Base-by-base conservation (phyloP, 108 stramenopile genomes). In the Licmophora abbreviata region DNA sequence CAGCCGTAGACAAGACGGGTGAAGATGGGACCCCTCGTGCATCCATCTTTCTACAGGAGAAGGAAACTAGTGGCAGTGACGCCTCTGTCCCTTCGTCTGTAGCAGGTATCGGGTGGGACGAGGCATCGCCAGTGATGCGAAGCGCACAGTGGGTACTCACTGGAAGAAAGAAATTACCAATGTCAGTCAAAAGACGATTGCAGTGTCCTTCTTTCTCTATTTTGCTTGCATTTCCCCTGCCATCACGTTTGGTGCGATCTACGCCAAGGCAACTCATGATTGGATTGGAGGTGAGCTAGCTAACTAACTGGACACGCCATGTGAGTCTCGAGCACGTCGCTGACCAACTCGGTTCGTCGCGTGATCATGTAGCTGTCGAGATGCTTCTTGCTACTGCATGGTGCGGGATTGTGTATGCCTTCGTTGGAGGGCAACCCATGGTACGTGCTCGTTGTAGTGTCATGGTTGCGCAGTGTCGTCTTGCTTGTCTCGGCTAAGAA, bases 221-320 rank as follows among this genome's bases (percentile, higher is more conserved):
- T 78, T 89, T 45, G 72, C 91, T 38, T 77, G 71, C 48, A 69
- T 93, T 24, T 58, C 83, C 26, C 91, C 91, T 9, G 78, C 87
- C 5, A 48, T 93, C 12, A 75, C 77, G 0, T 83, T 83, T 55
- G 54, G 73, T 14, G 73, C 73, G 12, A 37, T 61, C n/a, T 74
- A 74, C 30, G 61, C 55, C 5, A 61, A 68, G 51, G 61, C 66
- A 11, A 88, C 89, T 0, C 52, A 48, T 32, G 79, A 81, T 35
- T 44, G 43, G 3, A 76, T 92, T 22, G 87, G 87, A 7, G 64
- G 38, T 40, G 5, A 40, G 38, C 20, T 5, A 2, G 20, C 38
- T 20, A 40, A 4, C 15, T 5, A n/a, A 40, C 38, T 40, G 38
- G 3, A 15, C 15, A 40, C 5, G 20, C 3, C 4, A 40, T 40